Percentiles rank a stretch among this genome's conserved stretches.
Conservation (phyloP, 2,329 filamentous ascomycete species). For the Aspergillus quadrilineatus region DNA sequence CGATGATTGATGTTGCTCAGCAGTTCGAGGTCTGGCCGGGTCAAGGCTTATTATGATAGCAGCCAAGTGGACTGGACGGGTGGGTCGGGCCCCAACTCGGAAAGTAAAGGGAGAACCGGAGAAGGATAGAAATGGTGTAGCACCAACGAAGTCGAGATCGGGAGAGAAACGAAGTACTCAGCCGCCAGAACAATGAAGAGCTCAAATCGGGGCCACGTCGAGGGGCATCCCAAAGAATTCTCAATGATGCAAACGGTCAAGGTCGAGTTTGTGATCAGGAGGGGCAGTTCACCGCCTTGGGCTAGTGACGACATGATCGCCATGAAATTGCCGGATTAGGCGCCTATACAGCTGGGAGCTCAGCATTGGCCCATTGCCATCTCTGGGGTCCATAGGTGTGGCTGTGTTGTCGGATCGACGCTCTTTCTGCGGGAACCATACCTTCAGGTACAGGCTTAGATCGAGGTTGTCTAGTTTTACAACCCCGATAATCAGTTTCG, state of each 20-base stretch:
- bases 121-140: background rate
- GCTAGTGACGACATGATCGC: background rate
- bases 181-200: background rate
- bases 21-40: background rate
- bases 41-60: conserved; percentile 1
- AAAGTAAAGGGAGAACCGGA: background rate
- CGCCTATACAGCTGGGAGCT: background rate
- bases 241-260: background rate
- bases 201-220: background rate
- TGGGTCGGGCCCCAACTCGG: conserved; percentile 2
- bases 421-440: background rate
- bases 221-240: background rate
- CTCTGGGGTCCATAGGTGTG: background rate
- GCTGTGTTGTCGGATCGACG: background rate
- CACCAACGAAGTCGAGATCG: background rate
- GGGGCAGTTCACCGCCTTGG: conserved; percentile 11
- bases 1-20: background rate
- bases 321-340: background rate
- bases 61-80: conserved; percentile 5
- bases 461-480: background rate
- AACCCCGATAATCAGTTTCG: background rate
- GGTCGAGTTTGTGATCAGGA: background rate
- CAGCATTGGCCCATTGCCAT: background rate
- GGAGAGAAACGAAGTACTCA: background rate
- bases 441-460: background rate